These are phyloP conservation scores for Fusarium verrucosum DNA, from an alignment of 2,329 filamentous ascomycete species.

Conservation along the genomic window DNA sequence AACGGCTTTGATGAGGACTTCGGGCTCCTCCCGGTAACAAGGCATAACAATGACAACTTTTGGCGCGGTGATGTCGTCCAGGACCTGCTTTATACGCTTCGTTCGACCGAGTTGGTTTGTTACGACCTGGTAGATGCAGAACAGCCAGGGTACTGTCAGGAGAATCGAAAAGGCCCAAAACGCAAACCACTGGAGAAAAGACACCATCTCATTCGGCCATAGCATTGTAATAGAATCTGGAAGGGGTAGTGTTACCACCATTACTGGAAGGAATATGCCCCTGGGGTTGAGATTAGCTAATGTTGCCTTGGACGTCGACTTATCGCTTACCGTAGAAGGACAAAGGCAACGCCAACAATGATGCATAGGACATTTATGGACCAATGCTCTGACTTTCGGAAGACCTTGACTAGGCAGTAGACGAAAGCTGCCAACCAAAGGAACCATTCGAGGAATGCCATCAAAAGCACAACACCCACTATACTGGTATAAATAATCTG, in stretches of 20 bases:
- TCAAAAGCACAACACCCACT: conserved; percentile 82
- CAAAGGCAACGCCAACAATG: conserved; percentile 77
- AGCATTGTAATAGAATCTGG: conserved; percentile 75
- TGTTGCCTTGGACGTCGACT: neutral
- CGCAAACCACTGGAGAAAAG: conserved; percentile 88
- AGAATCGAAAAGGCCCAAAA: conserved; percentile 92
- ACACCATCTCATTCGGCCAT: conserved; percentile 76
- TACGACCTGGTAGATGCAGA: conserved; percentile 91
- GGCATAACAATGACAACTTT: conserved; percentile 98
- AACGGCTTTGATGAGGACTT: conserved; percentile 83
- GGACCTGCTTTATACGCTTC: conserved; percentile 81
- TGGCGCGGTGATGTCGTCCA: conserved; percentile 86
- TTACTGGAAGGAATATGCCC: conserved; percentile 87
- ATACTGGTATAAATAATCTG: conserved; percentile 88
- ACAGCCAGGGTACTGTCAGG: conserved; percentile 87
- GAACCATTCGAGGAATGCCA: conserved; percentile 90
- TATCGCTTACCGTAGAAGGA: conserved; percentile 71
- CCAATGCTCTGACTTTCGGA: conserved; percentile 87
- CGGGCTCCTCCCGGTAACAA: conserved; percentile 90
- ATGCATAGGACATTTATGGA: conserved; percentile 82
- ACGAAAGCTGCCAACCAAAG: conserved; percentile 93
- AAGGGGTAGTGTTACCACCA: conserved; percentile 90
- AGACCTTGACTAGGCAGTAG: conserved; percentile 91
- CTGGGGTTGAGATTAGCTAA: conserved; percentile 53
- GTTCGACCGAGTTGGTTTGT: conserved; percentile 85